Base-by-base conservation (phyloP, 2,329 filamentous ascomycete genomes). In the Penicillium sclerotiorum region DNA sequence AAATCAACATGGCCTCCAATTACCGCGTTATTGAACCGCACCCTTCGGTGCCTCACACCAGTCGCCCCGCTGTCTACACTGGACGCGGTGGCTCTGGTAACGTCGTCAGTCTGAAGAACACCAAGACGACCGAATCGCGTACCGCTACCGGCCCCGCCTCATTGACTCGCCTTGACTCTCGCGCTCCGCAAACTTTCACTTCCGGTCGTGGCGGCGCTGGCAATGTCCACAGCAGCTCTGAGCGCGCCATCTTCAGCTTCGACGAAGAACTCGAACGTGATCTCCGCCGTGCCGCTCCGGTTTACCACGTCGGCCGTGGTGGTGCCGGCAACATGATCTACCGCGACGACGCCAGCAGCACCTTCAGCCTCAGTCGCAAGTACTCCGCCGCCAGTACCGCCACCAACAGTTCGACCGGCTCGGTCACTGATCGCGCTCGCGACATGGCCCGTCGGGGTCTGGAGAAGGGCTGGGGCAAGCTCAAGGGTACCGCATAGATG, bases 201-300 rank as follows among this genome's bases (percentile, higher is more conserved):
- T 71, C 75, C 28, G 80, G 80, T 50, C 78, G 80, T 41, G 81
- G 81, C 47, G 80, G 80, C 37, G 78, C 77, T 13, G 80, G 80
- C 55, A 83, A 83, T 64, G 71, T 82, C 55, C 76, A 79, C 71
- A 68, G 62, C 61, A 72, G 71, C 63, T 71, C 69, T 53, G 79
- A 85, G 59, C 76, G 81, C 33, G 76, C 80, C 63, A 84, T 86
- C 66, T 86, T 86, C 76, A 80, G 78, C 68, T 86, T 86, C 70
- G 83, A 86, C 66, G 83, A 86, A 72, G 83, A 86, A 62, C 76
- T 86, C 44, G 77, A 82, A 58, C 78, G 78, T 50, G 79, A 83
- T 52, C 72, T 81, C 55, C 75, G 78, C 49, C 73, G 79, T 28
- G 74, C 78, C 39, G 81, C 82, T 2, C 83, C 83, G 15, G 78